Evolutionary conservation across 2,329 filamentous ascomycete genomes (phyloP).

Genomic region (Trichoderma lentiforme): DNA sequence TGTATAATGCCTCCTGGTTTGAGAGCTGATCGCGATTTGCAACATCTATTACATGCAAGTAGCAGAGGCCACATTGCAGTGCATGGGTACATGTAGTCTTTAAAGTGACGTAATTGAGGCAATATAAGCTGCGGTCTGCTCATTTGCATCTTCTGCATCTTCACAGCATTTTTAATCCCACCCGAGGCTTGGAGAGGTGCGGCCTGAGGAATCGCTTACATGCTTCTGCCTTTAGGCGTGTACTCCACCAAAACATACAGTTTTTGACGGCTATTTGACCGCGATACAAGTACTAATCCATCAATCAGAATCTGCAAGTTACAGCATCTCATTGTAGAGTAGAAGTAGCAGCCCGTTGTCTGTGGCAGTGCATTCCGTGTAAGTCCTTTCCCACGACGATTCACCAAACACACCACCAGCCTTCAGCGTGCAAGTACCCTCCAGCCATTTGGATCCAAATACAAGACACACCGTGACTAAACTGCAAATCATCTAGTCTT

Average conservation of each 20-base stretch:
- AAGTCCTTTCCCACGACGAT: background rate
- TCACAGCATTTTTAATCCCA: background rate
- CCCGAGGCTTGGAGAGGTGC: background rate
- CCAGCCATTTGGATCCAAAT: background rate
- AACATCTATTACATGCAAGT: background rate
- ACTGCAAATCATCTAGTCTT: background rate
- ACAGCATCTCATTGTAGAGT: background rate
- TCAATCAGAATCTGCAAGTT: background rate
- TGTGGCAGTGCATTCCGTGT: background rate
- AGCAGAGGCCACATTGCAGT: background rate
- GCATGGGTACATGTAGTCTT: background rate
- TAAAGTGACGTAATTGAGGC: background rate
- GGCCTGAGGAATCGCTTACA: background rate
- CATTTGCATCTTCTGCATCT: too few species aligned
- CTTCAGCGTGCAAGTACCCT: background rate
- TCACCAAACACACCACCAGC: background rate
- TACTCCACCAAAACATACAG: too few species aligned
- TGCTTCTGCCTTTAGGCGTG: background rate
- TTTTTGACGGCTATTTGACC: too few species aligned
- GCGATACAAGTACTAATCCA: background rate
- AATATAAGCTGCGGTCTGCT: too few species aligned
- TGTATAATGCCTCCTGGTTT: background rate
- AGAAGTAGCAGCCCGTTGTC: background rate
- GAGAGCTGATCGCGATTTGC: background rate
- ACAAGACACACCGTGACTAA: background rate